Base-by-base conservation (phyloP, 2,329 filamentous ascomycete species). In the Aaosphaeria pasadenensis region DNA sequence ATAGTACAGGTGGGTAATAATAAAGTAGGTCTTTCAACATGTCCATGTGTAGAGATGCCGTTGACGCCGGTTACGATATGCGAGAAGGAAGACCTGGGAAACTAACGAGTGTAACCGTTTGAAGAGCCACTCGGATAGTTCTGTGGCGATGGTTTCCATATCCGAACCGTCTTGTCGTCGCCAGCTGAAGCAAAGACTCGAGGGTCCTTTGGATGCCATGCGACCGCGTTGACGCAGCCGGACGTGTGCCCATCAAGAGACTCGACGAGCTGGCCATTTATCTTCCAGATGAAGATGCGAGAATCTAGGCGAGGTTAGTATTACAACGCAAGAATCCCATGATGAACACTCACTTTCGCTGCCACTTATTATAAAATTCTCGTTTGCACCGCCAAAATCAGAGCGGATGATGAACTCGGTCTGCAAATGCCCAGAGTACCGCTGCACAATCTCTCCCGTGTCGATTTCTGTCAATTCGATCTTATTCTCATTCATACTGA, bases 281-380 rank as follows among this genome's bases (percentile, higher is more conserved):
- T 94, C 68, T 96, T 89, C 90, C 91, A 97, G 52, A 99, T 89
- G 66, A 90, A 87, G 39, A 97, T 81, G 47, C 81, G 79, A 2
- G 82, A 82, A 69, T 87, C 84, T 85, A 44, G n/a, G 40, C 36
- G 48, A 28, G 45, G 42, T 44, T 11, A 42, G 43, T 32, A 9
- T 11, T 11, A 39, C n/a, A 42, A 42, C n/a, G 7, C 33, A 36
- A n/a, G 33, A 36, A 36, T 36, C 9, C n/a, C 33, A 36, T 36
- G 33, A 11, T n/a, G 39, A 24, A 24, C 17, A 55, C 76, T 62
- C 74, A 91, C 89, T 88, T 80, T 96, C 91, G 61, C 91, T 96
- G 7, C 94, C 94, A 61, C 89, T 92, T 30, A 95, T 78, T 7
- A 97, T 87, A 68, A 96, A 96, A 66, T 87, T 91, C 72, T 96